Base-by-base conservation (phyloP, 2,329 filamentous ascomycete species). In the Colletotrichum camelliae region DNA sequence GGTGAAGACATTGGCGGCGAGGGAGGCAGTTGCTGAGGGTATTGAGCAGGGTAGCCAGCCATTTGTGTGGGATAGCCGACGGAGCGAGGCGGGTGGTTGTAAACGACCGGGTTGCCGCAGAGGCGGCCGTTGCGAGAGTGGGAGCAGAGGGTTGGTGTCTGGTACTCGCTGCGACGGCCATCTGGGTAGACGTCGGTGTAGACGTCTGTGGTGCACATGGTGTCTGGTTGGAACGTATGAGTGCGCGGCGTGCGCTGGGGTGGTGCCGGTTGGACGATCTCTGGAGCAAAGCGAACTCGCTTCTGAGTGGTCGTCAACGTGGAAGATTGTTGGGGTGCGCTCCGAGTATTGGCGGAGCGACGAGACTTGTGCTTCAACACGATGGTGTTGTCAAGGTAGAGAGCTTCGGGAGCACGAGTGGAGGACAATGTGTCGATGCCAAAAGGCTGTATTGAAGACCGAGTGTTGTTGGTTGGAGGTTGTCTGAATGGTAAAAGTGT, bases 121-220 rank as follows among this genome's bases (percentile, higher is more conserved):
- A 85, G 84, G 35, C 83, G 80, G 72, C 84, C 85, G 61, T 84
- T 80, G 24, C 84, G 85, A 61, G 87, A 84, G 21, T 83, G 79
- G 13, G 81, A 77, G 83, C 88, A 88, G 52, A 84, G 81, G 10
- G 79, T 79, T 37, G 83, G 80, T 8, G 83, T 80, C 70, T 85
- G 84, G 65, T 84, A 82, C 78, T 83, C 80, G 64, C 74, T 77
- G n/a, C 55, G 58, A 65, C 82, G 84, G 73, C 87, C 87, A 80
- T 90, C 86, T 5, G 88, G 85, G 84, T 87, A 86, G 79, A 86
- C 80, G 80, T 88, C 87, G 39, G 86, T 83, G 83, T 86, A 88
- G 67, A 87, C 77, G 79, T 88, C 84, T 75, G 85, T 87, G 77
- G 86, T 85, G 82, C 89, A 91, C 89, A 91, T 91, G 65, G 83